These are phyloP conservation scores for Ustilago sp. DNA, from an alignment of 1,284 basidiomycete species.

Conservation along the genomic window DNA sequence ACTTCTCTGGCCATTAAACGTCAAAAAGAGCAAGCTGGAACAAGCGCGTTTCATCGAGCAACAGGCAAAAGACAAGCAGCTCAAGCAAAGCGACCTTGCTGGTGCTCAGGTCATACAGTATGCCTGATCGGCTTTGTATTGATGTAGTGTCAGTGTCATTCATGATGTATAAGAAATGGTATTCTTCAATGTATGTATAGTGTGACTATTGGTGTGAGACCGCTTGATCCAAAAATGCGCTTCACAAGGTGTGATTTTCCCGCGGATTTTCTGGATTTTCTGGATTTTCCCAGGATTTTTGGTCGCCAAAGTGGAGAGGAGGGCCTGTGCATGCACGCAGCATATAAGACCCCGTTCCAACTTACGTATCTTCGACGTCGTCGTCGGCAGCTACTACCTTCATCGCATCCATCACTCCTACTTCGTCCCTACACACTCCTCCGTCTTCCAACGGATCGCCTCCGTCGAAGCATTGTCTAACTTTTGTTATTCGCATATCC, in stretches of 20 bases:
- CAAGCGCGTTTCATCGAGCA: slow-evolving; percentile 70
- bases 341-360: background rate
- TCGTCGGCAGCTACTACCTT: background rate
- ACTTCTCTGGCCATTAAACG: slow-evolving; percentile 81
- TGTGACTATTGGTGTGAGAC: background rate
- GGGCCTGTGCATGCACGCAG: slow-evolving; percentile 6
- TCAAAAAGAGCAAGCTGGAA: slow-evolving; percentile 75
- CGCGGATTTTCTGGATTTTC: slow-evolving; percentile 4
- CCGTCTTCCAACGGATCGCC: background rate
- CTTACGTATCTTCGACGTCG: background rate
- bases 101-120: background rate
- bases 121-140: background rate
- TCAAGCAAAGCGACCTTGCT: slow-evolving; percentile 3
- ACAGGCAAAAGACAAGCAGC: slow-evolving; percentile 34
- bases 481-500: too few relatives aligned
- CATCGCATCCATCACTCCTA: slow-evolving; percentile 1
- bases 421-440: background rate
- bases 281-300: background rate
- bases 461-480: background rate
- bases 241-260: slow-evolving; percentile 4
- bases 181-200: background rate
- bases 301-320: slow-evolving; percentile 2
- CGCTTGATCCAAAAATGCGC: slow-evolving; percentile 4
- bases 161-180: background rate
- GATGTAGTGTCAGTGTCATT: background rate